Percentiles rank a stretch among this genome's conserved stretches.
These are phyloP conservation scores for Erythrobasidium yunnanense DNA, from an alignment of 768 basidiomycete species.

Conservation along the genomic window DNA sequence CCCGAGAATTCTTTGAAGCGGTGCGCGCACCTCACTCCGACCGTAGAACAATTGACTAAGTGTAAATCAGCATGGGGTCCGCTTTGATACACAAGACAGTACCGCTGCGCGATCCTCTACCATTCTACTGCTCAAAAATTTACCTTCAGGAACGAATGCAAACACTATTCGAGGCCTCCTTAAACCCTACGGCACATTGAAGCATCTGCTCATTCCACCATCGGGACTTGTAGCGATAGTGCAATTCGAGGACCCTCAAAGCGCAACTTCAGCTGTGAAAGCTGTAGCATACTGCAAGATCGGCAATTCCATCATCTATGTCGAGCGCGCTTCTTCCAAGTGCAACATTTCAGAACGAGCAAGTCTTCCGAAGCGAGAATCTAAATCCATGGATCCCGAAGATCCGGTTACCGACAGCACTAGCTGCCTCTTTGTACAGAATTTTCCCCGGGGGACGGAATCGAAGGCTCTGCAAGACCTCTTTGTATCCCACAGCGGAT, in stretches of 20 bases:
- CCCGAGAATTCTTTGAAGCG: constrained; percentile 40
- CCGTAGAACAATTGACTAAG: neutral
- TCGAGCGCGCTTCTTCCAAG: constrained; percentile 79
- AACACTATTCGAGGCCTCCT: constrained; percentile 72
- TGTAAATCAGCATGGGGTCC: constrained; percentile 39
- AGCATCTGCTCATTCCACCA: constrained; percentile 69
- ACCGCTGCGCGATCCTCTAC: constrained; percentile 53
- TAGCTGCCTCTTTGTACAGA: neutral
- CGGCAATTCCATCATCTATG: constrained; percentile 78
- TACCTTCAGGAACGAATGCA: constrained; percentile 74
- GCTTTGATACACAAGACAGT: constrained; percentile 42
- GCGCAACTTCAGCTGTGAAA: constrained; percentile 64
- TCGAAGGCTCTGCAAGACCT: constrained; percentile 46
- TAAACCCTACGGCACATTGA: constrained; percentile 59
- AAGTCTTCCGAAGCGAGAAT: neutral
- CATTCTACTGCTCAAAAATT: constrained; percentile 85
- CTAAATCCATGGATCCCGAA: neutral
- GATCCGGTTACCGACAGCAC: neutral
- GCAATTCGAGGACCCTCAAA: constrained; percentile 62
- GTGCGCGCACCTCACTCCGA: constrained; percentile 38
- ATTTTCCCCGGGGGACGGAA: neutral
- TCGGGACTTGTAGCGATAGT: constrained; percentile 88
- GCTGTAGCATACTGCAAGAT: constrained; percentile 76
- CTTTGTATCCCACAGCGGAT: constrained; percentile 65
- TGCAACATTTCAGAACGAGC: constrained; percentile 54